A percentile compares a stretch with the other conserved stretches of the same genome.
Conservation (phyloP, 495 filamentous ascomycete genomes). For the Trichoderma reesei region DNA sequence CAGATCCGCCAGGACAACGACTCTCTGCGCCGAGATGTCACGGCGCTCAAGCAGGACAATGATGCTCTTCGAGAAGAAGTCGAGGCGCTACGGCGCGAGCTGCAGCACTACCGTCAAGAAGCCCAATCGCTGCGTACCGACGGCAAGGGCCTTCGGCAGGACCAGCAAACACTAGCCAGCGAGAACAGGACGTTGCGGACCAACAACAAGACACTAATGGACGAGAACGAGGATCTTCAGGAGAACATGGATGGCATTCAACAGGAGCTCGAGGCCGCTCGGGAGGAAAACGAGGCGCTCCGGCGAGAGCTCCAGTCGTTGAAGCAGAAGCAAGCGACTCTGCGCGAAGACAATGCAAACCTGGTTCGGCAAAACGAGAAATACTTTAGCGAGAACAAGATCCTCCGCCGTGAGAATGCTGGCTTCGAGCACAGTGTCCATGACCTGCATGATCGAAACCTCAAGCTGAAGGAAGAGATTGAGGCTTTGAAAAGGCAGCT, state of each 20-base stretch:
- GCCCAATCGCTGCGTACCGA: slow-evolving; percentile 13
- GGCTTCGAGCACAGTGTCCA: slow-evolving; percentile 26
- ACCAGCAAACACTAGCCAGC: slow-evolving; percentile 19
- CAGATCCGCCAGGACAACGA: slow-evolving; percentile 27
- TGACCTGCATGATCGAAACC: slow-evolving; percentile 27
- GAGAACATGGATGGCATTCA: slow-evolving; percentile 26
- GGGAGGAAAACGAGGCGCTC: slow-evolving; percentile 26
- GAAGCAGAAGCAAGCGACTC: slow-evolving; percentile 28
- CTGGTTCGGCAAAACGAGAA: slow-evolving; percentile 37
- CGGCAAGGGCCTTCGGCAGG: slow-evolving; percentile 18
- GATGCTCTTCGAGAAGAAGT: slow-evolving; percentile 25
- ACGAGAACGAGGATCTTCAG: slow-evolving; percentile 29
- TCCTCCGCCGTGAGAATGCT: slow-evolving; percentile 31
- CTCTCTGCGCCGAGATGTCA: slow-evolving; percentile 15
- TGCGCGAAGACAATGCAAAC: slow-evolving; percentile 32
- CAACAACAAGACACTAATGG: slow-evolving; percentile 19
- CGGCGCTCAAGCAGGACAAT: slow-evolving; percentile 21
- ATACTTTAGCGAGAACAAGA: slow-evolving; percentile 38
- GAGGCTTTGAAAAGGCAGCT: slow-evolving; percentile 25
- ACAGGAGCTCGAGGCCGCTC: slow-evolving; percentile 25
- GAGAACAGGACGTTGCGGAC: slow-evolving; percentile 22
- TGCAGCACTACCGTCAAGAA: slow-evolving; percentile 17
- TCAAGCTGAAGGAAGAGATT: slow-evolving; percentile 27
- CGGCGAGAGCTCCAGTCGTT: slow-evolving; percentile 22
- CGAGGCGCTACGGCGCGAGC: slow-evolving; percentile 20